Evolutionary conservation across 2,329 filamentous ascomycete genomes (phyloP), one percentile per base, ranked within the genome.

Genomic region (Ophiocordyceps robertsii): DNA sequence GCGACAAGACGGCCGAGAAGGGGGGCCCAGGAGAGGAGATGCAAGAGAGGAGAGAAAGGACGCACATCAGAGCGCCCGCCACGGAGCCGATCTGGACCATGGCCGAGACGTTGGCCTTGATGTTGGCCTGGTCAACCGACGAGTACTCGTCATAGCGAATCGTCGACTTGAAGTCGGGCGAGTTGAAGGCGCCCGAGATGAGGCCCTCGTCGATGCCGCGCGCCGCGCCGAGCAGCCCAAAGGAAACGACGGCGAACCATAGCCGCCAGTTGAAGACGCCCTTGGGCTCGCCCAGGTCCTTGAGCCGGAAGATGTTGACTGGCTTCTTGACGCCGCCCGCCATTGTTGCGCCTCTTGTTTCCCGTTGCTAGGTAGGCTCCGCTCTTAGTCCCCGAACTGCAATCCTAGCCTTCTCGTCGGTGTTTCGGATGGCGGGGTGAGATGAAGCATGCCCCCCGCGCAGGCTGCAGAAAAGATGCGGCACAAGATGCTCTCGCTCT

Each of bases 41-140:
- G n/a, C n/a, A n/a, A n/a, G 24, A 29, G n/a, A n/a, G 12, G 13
- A 14, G n/a, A 21, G 8, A 32, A 17, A 9, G n/a, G 37, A 44
- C 61, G 56, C 54, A 68, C 65, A 70, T 69, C 29, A 85, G 66
- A 29, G 82, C 80, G 37, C 84, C 84, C 4, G 68, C 77, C 29
- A 89, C 82, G 21, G 76, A 83, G 21, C 84, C 84, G 52, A 88
- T 77, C 60, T 88, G 84, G 0, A 89, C 84, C 84, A 89, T 89
- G 39, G 81, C 75, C 2, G 82, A 82, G 43, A 89, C 82, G 58
- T 89, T 89, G 51, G 73, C 78, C 61, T 83, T 78, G 63, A 82
- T 79, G 57, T 84, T 78, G 46, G 81, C 78, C 54, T 73, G 66
- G 38, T 75, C 68, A 4, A 69, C 64, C 0, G 60, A 51, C 38